Conservation (phyloP, 495 filamentous ascomycete genomes). For the Xylaria acuta region DNA sequence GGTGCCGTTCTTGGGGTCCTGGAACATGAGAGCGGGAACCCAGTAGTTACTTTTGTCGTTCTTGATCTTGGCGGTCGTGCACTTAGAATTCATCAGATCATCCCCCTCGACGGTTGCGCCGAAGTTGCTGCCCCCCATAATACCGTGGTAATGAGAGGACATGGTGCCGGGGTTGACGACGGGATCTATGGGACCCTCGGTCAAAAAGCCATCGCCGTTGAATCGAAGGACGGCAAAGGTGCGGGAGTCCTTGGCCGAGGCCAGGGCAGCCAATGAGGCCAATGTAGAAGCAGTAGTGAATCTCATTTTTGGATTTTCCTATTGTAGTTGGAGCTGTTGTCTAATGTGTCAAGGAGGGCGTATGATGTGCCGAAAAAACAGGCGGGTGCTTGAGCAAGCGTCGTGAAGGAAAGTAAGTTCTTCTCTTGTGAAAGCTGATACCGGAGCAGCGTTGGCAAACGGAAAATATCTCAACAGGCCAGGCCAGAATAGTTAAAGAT, state of each 20-base stretch:
- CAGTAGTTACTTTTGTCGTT: constrained; percentile 81
- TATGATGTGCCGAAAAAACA: constrained; percentile 7
- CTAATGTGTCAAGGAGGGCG: constrained; percentile 18
- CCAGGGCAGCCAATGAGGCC: constrained; percentile 41
- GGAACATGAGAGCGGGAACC: constrained; percentile 72
- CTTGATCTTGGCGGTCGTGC: constrained; percentile 69
- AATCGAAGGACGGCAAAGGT: constrained; percentile 56
- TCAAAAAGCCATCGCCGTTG: constrained; percentile 54
- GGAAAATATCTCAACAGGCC: background rate
- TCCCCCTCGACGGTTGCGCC: constrained; percentile 66
- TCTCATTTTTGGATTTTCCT: constrained; percentile 34
- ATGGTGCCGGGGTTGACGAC: constrained; percentile 64
- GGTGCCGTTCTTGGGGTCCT: constrained; percentile 61
- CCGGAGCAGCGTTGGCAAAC: constrained; percentile 28
- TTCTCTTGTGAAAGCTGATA: constrained; percentile 30
- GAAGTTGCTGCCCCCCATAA: constrained; percentile 76
- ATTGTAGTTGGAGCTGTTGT: constrained; percentile 18
- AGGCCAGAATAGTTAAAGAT: background rate
- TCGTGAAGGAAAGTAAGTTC: constrained; percentile 18
- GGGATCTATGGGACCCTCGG: constrained; percentile 67
- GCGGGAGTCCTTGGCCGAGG: constrained; percentile 42
- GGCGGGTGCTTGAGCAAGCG: constrained; percentile 7
- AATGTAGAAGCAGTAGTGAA: constrained; percentile 34
- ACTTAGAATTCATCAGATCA: constrained; percentile 62
- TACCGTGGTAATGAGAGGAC: constrained; percentile 69